A percentile compares a stretch with the other conserved stretches of the same genome.
Conservation (phyloP, 2,329 filamentous ascomycete genomes). For the Colletotrichum destructivum region DNA sequence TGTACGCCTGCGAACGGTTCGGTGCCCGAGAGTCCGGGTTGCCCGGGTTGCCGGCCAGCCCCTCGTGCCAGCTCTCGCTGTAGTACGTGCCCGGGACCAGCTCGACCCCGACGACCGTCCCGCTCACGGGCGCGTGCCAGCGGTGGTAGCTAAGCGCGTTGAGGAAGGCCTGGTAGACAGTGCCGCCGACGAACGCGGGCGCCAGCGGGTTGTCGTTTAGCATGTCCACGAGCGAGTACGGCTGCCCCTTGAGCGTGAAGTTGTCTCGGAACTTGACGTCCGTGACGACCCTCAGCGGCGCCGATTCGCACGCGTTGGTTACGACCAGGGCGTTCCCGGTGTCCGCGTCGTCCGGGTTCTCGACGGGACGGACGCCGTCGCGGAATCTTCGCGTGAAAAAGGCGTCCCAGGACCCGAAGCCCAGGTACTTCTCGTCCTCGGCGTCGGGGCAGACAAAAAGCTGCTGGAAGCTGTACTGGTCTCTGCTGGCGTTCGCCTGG, state of each 20-base stretch:
- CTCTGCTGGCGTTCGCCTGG: conserved; percentile 61
- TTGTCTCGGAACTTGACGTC: conserved; percentile 69
- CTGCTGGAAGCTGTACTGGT: conserved; percentile 68
- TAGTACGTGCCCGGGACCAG: conserved; percentile 78
- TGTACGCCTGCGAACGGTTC: conserved; percentile 72
- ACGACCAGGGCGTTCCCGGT: conserved; percentile 56
- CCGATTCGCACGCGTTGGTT: conserved; percentile 76
- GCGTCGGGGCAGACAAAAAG: conserved; percentile 73
- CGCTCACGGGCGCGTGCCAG: conserved; percentile 79
- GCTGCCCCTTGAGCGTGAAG: conserved; percentile 80
- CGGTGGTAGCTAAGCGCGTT: conserved; percentile 79
- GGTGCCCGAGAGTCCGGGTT: conserved; percentile 42
- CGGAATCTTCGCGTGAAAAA: conserved; percentile 77
- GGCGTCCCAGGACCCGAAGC: conserved; percentile 78
- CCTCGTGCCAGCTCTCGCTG: conserved; percentile 67
- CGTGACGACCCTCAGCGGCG: conserved; percentile 66
- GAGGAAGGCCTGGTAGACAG: conserved; percentile 80
- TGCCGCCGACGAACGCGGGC: conserved; percentile 72
- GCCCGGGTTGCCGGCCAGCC: conserved; percentile 26
- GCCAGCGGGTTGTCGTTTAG: conserved; percentile 69
- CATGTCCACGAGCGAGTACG: conserved; percentile 77
- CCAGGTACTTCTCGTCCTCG: conserved; percentile 62
- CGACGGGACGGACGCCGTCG: conserved; percentile 70
- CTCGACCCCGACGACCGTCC: conserved; percentile 70
- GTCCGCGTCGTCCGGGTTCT: conserved; percentile 58